Evolutionary conservation across 768 basidiomycete genomes (phyloP), one percentile per base, ranked within the genome.

Genomic region (Rossbeevera mucosa): DNA sequence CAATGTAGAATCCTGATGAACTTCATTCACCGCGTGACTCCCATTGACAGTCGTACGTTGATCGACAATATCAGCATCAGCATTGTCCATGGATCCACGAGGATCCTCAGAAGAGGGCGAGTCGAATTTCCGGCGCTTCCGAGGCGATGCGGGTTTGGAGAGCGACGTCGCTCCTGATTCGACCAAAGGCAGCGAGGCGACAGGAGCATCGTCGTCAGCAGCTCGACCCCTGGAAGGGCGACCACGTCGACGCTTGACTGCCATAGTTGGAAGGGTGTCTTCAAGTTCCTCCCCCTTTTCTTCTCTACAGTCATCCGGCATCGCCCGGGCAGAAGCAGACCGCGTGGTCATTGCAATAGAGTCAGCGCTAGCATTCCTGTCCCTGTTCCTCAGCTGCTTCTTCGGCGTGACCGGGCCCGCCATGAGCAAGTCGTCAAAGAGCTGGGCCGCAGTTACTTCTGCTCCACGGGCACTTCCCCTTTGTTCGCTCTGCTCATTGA

Each of bases 51-150:
- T 50, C 38, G 50, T 42, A 18, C 31, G 48, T 38, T 48, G 51
- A 28, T 63, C 47, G 28, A 18, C 52, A 47, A 18, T 47, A 49
- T 44, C 51, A 40, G 30, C 13, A 25, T n/a, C 30, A 14, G 44
- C 18, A 30, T 40, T 45, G 47, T 55, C 52, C 14, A 52, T 25
- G 13, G 62, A 43, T 40, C 51, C 24, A 29, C 41, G 51, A 12
- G 48, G 48, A 51, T 71, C 74, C 14, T 54, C 53, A 18, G 52
- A 25, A n/a, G 55, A 24, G 48, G 74, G 67, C 1, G 71, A 73
- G 47, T 75, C 73, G 5, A 76, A 62, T 55, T 74, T 72, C 60
- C 73, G 68, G 40, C 79, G 75, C 64, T 82, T 82, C 52, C 73
- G 70, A 41, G 72, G 64, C 6, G 72, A 59, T 25, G 57, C 7